Evolutionary conservation across 1,284 basidiomycete genomes (phyloP).

Genomic region (Fomitopsis schrenkii): DNA sequence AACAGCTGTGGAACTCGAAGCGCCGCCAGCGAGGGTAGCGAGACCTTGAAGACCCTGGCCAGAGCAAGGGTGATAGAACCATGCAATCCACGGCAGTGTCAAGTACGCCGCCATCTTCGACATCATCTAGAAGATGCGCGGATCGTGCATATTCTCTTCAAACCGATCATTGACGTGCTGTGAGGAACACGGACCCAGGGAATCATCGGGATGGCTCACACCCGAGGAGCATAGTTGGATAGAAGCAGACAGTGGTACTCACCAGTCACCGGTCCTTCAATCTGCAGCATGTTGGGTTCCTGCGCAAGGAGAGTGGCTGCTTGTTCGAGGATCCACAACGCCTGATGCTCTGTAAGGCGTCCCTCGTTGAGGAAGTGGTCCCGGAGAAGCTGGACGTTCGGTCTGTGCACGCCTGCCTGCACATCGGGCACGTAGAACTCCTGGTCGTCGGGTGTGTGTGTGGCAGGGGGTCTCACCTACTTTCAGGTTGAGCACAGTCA

Average conservation of each 20-base stretch:
- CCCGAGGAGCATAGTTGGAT: too few relatives aligned
- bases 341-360: conserved; percentile 82
- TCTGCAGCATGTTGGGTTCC: conserved; percentile 87
- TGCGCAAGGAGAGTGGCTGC: conserved; percentile 72
- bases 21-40: too few relatives aligned
- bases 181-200: too few relatives aligned
- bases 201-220: too few relatives aligned
- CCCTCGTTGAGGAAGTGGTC: conserved; percentile 94
- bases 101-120: too few relatives aligned
- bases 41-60: too few relatives aligned
- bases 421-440: conserved; percentile 31
- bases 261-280: conserved; percentile 94
- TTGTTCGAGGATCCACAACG: conserved; percentile 80
- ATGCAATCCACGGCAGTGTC: too few relatives aligned
- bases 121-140: too few relatives aligned
- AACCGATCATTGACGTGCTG: too few relatives aligned
- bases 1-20: too few relatives aligned
- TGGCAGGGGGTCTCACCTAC: conserved; percentile 30
- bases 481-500: not conserved
- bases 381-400: conserved; percentile 86
- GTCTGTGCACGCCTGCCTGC: conserved; percentile 43
- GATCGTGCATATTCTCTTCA: too few relatives aligned
- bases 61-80: too few relatives aligned
- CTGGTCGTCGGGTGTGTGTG: conserved; percentile 29
- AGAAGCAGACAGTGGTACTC: conserved; percentile 24